Conservation (phyloP, 169 alveolate species). For the Cryptosporidium felis region DNA sequence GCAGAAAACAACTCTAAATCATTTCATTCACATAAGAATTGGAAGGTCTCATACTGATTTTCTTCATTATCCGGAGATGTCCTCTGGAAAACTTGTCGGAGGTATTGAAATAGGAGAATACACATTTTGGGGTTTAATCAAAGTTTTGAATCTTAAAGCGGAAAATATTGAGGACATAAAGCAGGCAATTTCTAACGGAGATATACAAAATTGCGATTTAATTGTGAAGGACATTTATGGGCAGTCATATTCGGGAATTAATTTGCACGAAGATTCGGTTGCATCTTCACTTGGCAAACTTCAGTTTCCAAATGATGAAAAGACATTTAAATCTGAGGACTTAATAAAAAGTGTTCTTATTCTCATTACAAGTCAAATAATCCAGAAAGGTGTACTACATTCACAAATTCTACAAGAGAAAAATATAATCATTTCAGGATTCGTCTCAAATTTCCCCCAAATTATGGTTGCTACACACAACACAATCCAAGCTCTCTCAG, state of each 20-base stretch:
- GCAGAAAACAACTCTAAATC: neutral
- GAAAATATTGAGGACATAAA: slow-evolving; percentile 5
- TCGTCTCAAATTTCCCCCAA: slow-evolving; percentile 29
- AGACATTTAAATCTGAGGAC: neutral
- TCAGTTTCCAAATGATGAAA: neutral
- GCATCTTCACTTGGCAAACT: slow-evolving; percentile 62
- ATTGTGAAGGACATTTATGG: slow-evolving; percentile 61
- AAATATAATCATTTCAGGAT: slow-evolving; percentile 37
- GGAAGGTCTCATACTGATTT: slow-evolving; percentile 13
- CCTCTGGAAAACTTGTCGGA: neutral
- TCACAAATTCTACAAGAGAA: slow-evolving; percentile 19
- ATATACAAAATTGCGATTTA: slow-evolving; percentile 38
- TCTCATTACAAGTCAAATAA: neutral
- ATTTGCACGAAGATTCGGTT: slow-evolving; percentile 21
- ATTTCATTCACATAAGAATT: slow-evolving; percentile 4
- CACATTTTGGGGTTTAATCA: slow-evolving; percentile 27
- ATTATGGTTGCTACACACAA: slow-evolving; percentile 52
- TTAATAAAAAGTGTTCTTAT: slow-evolving; percentile 33
- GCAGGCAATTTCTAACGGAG: slow-evolving; percentile 2
- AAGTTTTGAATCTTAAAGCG: neutral
- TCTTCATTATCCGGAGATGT: neutral
- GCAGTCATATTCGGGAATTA: slow-evolving; percentile 12
- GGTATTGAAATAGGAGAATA: slow-evolving; percentile 39
- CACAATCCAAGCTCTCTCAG: slow-evolving; percentile 3
- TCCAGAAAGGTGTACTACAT: slow-evolving; percentile 35